Base-by-base conservation (phyloP, 129 eudicot genomes). In the Pittosporum tobira region DNA sequence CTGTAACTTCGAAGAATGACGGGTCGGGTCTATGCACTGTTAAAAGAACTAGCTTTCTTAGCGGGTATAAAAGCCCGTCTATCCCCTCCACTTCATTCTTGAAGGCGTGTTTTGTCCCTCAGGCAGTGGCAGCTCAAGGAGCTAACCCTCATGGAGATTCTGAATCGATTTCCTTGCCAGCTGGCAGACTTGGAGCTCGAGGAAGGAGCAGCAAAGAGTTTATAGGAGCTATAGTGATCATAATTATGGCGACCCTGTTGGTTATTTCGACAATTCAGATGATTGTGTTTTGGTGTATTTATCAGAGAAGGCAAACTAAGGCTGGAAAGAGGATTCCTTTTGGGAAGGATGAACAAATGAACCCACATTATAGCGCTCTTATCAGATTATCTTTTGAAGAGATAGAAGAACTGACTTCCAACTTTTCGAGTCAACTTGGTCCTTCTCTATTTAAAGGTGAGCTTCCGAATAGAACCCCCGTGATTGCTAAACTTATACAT, bases 1-100 rank as follows among this genome's bases (percentile, higher is more conserved):
- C 95, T 27, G 72, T 77, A 14, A 87, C 95, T 59, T 83, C 95
- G 2, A 74, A 66, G 52, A 86, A 86, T 37, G 95, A 86, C 48
- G 95, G 95, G 12, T 82, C 95, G 24, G 95, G 95, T 53, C 57
- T 77, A 42, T 86, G 95, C 65, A 86, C 87, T n/a, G 20, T 86
- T 24, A 86, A 86, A 72, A 72, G 84, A 45, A 82, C 95, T 14
- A 71, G 59, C n/a, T 86, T 79, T 69, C 63, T 86, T 12, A 86
- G 95, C 58, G 95, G 95, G 18, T 79, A 79, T n/a, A 70, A 51
- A 36, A 53, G 68, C 46, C 89, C 90, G 25, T 76, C 70, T 8
- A 62, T 66, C 27, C 81, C 77, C 47, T 68, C 95, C 0, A 73
- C 78, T 28, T 82, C 95, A 6, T 86, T 70, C 76, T 55, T 86